Percentiles rank a stretch among this genome's conserved stretches.
Conservation (phyloP, 148 eudicot species). For the Simmondsia chinensis region DNA sequence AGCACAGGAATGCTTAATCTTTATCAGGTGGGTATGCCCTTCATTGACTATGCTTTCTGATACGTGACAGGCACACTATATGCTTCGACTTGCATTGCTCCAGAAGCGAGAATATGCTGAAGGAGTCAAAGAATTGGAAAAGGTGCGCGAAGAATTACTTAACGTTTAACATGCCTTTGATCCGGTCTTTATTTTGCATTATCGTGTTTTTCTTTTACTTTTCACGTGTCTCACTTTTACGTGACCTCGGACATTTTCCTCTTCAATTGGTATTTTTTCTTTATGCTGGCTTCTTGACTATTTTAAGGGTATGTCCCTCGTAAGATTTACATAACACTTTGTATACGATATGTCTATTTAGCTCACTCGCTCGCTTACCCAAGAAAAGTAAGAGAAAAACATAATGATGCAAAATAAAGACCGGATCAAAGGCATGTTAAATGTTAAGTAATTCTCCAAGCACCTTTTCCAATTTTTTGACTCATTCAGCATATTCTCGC, state of each 20-base stretch:
- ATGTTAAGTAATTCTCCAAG: neutral
- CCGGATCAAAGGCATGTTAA: constrained; percentile 1
- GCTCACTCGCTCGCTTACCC: neutral
- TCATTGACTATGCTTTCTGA: too few relatives aligned
- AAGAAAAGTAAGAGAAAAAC: neutral
- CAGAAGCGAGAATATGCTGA: constrained; percentile 41
- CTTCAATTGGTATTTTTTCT: too few relatives aligned
- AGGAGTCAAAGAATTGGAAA: constrained; percentile 67
- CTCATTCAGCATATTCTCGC: constrained; percentile 47
- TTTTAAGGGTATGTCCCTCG: too few relatives aligned
- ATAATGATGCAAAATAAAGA: neutral
- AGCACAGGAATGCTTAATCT: too few relatives aligned
- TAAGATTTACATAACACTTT: too few relatives aligned
- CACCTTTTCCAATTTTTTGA: constrained; percentile 68
- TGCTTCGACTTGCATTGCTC: constrained; percentile 76
- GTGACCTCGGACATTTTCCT: too few relatives aligned
- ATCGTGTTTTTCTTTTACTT: neutral
- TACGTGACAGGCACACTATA: constrained; percentile 71
- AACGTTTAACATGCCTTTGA: neutral
- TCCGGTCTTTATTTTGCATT: too few relatives aligned
- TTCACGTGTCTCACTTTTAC: too few relatives aligned
- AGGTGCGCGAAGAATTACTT: constrained; percentile 22
- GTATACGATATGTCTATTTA: too few relatives aligned
- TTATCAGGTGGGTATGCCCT: too few relatives aligned
- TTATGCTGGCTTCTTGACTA: too few relatives aligned